Percentiles rank a stretch among this genome's conserved stretches.
Evolutionary conservation across 495 filamentous ascomycete species (phyloP).

Genomic region (Penicillium arizonense): DNA sequence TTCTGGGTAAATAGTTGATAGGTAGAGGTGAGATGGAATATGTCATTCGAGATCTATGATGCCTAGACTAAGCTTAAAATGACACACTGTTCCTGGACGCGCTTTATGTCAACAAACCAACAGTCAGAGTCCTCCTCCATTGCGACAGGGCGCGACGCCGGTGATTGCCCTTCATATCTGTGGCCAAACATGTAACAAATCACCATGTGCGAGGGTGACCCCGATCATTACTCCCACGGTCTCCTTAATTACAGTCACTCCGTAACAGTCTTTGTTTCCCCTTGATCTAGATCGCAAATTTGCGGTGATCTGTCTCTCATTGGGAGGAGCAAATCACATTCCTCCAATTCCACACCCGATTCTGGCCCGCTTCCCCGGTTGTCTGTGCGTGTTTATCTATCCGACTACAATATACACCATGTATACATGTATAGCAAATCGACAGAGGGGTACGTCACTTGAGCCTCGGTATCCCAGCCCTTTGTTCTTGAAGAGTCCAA

Average conservation of each 20-base stretch:
- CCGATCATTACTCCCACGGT: not conserved
- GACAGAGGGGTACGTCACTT: not conserved
- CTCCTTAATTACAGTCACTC: not conserved
- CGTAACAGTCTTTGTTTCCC: not conserved
- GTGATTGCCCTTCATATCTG: not conserved
- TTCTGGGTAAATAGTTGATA: not conserved
- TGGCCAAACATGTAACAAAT: conserved; percentile 1
- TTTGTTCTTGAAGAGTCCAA: not conserved
- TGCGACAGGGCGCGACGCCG: conserved; percentile 3
- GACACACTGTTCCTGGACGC: conserved; percentile 2
- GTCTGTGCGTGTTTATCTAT: conserved; percentile 9
- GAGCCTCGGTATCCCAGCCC: not conserved
- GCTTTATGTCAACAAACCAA: conserved; percentile 4
- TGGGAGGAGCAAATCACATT: conserved; percentile 22
- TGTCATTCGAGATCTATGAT: not conserved
- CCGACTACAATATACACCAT: not conserved
- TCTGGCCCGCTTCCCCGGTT: conserved; percentile 15
- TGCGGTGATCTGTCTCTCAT: conserved; percentile 8
- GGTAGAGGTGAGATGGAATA: too few relatives aligned
- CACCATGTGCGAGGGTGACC: not conserved
- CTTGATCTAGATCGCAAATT: conserved; percentile 6
- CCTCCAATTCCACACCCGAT: conserved; percentile 12
- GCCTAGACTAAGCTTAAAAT: conserved; percentile 1
- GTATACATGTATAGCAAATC: not conserved
- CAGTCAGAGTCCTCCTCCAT: not conserved